Evolutionary conservation across 768 basidiomycete genomes (phyloP).

Genomic region (Boletus patriciae): DNA sequence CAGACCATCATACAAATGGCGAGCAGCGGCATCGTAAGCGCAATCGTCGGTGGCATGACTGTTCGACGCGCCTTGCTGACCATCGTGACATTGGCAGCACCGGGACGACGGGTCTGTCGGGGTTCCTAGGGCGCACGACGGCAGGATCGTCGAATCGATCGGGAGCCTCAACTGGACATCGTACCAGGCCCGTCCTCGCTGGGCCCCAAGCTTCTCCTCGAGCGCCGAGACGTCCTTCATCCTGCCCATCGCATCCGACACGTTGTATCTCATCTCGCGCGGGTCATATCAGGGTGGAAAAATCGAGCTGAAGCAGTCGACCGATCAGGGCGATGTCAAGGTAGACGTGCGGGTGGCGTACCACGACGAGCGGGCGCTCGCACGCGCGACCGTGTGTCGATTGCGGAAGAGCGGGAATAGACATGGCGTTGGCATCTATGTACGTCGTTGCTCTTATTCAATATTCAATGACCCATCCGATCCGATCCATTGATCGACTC

Average conservation of each 20-base stretch:
- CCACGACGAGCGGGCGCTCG: slow-evolving; percentile 19
- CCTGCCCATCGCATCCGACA: slow-evolving; percentile 31
- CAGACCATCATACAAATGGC: slow-evolving; percentile 5
- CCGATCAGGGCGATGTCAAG: slow-evolving; percentile 12
- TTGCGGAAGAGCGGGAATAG: slow-evolving; percentile 27
- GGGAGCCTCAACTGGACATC: slow-evolving; percentile 14
- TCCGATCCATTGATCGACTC: not conserved
- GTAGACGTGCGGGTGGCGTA: slow-evolving; percentile 37
- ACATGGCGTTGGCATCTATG: slow-evolving; percentile 41
- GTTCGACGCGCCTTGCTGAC: too few relatives aligned
- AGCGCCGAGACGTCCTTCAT: slow-evolving; percentile 28
- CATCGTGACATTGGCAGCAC: too few relatives aligned
- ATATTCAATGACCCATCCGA: not conserved
- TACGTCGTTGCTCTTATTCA: slow-evolving; percentile 9
- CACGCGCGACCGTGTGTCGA: slow-evolving; percentile 33
- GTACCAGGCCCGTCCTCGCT: slow-evolving; percentile 10
- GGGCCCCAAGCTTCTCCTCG: slow-evolving; percentile 16
- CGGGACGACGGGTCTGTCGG: not conserved
- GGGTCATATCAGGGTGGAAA: slow-evolving; percentile 30
- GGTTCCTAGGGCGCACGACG: slow-evolving; percentile 14
- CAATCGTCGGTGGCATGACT: too few relatives aligned
- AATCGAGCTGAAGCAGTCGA: slow-evolving; percentile 19
- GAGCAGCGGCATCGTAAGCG: not conserved
- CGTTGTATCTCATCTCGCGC: slow-evolving; percentile 36
- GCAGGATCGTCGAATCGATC: slow-evolving; percentile 16